These are phyloP conservation scores for Perilla frutescens DNA, from an alignment of 257 asterid genomes.

Conservation along the genomic window DNA sequence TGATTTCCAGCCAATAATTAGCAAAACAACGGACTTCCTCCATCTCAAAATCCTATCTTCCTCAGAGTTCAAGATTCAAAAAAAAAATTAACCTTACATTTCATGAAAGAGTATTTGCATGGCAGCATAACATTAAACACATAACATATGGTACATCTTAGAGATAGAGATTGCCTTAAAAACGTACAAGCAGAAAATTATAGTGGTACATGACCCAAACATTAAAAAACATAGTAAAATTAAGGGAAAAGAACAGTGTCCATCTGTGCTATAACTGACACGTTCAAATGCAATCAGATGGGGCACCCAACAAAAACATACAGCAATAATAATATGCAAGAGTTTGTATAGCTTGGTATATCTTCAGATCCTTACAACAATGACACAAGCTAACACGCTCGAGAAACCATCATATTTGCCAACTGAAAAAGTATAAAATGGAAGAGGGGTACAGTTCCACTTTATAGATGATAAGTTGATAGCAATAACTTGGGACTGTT, in stretches of 20 bases:
- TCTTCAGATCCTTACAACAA: background rate
- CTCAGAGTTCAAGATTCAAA: too few relatives aligned
- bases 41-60: too few relatives aligned
- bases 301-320: background rate
- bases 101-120: too few relatives aligned
- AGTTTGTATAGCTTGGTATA: too few relatives aligned
- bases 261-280: background rate
- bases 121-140: too few relatives aligned
- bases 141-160: slow-evolving; percentile 10
- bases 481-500: background rate
- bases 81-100: too few relatives aligned
- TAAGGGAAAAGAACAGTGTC: background rate
- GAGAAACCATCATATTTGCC: background rate
- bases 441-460: too few relatives aligned
- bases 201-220: background rate
- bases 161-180: background rate
- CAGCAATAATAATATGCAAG: too few relatives aligned
- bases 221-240: background rate
- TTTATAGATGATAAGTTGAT: too few relatives aligned
- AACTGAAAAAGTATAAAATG: background rate
- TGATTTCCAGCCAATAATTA: too few relatives aligned
- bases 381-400: slow-evolving; percentile 11
- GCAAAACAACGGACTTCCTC: too few relatives aligned
- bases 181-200: background rate
- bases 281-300: slow-evolving; percentile 17